A percentile compares a stretch with the other conserved stretches of the same genome.
phyloP scores from a whole-genome alignment of 192 early-diverging fungal species.

The Dissophora ornata region DNA sequence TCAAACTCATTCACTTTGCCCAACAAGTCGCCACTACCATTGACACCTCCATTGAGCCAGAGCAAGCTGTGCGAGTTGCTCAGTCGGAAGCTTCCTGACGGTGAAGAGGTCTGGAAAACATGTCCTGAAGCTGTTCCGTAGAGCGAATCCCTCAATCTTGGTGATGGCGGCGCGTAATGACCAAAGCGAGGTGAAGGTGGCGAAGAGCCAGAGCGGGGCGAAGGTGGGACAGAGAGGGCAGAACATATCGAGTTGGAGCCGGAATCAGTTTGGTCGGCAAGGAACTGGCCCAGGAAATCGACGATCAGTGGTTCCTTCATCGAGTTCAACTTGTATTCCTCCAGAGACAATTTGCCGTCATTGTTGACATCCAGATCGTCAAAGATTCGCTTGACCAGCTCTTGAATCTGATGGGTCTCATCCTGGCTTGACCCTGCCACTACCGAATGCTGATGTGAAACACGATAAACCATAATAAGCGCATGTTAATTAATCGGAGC shows the following conservation, averaged over 20 bases:
- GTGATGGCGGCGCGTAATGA: constrained; percentile 51
- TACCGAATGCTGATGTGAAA: constrained; percentile 53
- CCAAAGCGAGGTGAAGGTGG: constrained; percentile 51
- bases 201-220: constrained; percentile 44
- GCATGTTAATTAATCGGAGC: no score
- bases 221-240: constrained; percentile 49
- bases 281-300: constrained; percentile 82
- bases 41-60: constrained; percentile 52
- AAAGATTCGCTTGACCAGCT: constrained; percentile 78
- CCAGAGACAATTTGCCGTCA: constrained; percentile 78
- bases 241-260: constrained; percentile 48
- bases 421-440: constrained; percentile 67
- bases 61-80: constrained; percentile 49
- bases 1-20: constrained; percentile 54
- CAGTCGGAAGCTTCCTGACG: constrained; percentile 47
- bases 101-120: constrained; percentile 44
- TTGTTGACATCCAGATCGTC: constrained; percentile 84
- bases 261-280: constrained; percentile 63
- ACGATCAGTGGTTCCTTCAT: constrained; percentile 84
- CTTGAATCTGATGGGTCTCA: constrained; percentile 69
- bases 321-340: constrained; percentile 81
- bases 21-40: constrained; percentile 46
- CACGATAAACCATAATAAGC: background rate
- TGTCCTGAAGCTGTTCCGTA: constrained; percentile 52
- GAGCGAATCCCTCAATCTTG: constrained; percentile 43